A percentile compares a stretch with the other conserved stretches of the same genome.
Evolutionary conservation across 176 grass and related monocot genomes (phyloP).

Genomic region (Secale cereale): DNA sequence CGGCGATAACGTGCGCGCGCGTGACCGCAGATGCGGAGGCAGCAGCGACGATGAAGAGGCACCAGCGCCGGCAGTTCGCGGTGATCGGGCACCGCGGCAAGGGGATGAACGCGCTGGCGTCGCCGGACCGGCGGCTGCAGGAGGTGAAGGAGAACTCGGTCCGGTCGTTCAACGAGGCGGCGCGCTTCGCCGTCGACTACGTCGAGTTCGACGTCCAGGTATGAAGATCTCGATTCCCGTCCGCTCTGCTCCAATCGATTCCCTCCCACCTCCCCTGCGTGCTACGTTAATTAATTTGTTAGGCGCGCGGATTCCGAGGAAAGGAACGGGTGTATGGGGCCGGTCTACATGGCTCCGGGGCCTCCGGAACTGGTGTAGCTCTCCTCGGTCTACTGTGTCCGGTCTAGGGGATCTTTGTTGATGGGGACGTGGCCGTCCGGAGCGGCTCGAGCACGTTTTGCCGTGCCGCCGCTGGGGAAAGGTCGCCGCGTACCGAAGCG

Average conservation of each 20-base stretch:
- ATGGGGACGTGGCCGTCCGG: neutral
- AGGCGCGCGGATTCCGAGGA: neutral
- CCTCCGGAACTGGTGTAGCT: neutral
- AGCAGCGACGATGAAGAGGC: neutral
- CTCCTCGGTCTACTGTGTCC: neutral
- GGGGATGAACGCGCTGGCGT: slow-evolving; percentile 91
- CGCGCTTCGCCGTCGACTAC: slow-evolving; percentile 69
- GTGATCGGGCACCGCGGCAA: slow-evolving; percentile 93
- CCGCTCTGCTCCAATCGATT: neutral
- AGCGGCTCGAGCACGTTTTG: neutral
- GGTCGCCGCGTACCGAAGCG: neutral
- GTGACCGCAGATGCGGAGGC: neutral
- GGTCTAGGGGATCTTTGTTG: neutral
- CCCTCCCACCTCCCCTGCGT: neutral
- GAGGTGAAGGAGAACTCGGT: slow-evolving; percentile 92
- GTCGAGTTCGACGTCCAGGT: slow-evolving; percentile 99
- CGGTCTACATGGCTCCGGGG: neutral
- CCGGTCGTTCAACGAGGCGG: slow-evolving; percentile 84
- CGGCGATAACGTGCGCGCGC: too few relatives aligned
- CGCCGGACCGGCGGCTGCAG: slow-evolving; percentile 59
- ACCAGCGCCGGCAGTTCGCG: slow-evolving; percentile 28
- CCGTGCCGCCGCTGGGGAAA: neutral
- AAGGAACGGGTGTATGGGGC: neutral
- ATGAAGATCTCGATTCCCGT: neutral
- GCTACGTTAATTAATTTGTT: neutral